Conservation (phyloP, 2,329 filamentous ascomycete species). For the Furcasterigmium sp. region DNA sequence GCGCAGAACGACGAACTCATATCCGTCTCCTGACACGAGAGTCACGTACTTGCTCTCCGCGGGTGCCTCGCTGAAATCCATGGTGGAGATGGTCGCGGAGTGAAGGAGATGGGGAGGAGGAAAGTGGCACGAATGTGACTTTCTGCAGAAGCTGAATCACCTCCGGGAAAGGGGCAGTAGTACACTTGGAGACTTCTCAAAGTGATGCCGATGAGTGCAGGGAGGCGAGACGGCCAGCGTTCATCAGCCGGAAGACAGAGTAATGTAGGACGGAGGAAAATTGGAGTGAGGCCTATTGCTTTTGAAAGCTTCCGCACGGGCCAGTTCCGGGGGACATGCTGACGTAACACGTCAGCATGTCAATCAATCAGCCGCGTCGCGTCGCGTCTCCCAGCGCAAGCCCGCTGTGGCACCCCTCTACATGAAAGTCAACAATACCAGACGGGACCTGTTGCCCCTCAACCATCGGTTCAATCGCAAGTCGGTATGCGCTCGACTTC, state of each 20-base stretch:
- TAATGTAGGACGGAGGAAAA: neutral
- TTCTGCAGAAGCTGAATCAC: too few relatives aligned
- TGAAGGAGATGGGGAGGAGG: too few relatives aligned
- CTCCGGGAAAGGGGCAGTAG: too few relatives aligned
- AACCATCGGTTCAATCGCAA: neutral
- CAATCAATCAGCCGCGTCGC: neutral
- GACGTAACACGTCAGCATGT: neutral
- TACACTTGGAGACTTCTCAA: too few relatives aligned
- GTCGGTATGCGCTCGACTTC: neutral
- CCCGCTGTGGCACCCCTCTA: too few relatives aligned
- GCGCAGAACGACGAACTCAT: slow-evolving; percentile 69
- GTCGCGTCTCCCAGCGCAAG: neutral
- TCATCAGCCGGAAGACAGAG: neutral
- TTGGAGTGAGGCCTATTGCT: neutral
- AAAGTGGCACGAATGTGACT: too few relatives aligned
- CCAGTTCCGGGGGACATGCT: neutral
- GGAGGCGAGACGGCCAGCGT: neutral
- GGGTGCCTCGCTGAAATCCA: neutral
- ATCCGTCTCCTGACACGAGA: slow-evolving; percentile 69
- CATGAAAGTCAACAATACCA: neutral
- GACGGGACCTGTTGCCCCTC: neutral
- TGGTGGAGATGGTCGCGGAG: too few relatives aligned
- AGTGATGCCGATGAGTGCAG: neutral
- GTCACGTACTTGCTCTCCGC: slow-evolving; percentile 65
- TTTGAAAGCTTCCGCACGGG: neutral